Conservation (phyloP, 2,329 filamentous ascomycete genomes). For the Calonectria ilicicola region DNA sequence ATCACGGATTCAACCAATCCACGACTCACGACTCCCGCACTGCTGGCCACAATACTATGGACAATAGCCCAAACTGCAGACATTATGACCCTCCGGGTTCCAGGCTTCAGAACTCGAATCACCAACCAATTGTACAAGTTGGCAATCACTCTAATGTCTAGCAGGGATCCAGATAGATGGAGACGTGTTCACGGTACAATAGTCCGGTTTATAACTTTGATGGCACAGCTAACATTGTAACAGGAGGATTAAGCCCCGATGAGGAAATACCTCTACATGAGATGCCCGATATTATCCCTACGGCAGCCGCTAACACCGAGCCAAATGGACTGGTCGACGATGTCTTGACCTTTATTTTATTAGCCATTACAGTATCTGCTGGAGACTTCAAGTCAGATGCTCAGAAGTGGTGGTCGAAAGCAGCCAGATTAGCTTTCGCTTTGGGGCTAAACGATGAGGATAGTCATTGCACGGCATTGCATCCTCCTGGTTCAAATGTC, state of each 20-base stretch:
- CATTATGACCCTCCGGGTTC: slow-evolving; percentile 53
- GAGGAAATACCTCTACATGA: not conserved
- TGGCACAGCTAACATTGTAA: not conserved
- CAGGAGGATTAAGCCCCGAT: not conserved
- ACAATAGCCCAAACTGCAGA: slow-evolving; percentile 61
- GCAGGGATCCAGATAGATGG: not conserved
- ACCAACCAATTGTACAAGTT: slow-evolving; percentile 53
- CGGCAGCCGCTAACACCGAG: not conserved
- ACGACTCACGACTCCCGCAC: slow-evolving; percentile 55
- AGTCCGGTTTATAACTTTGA: not conserved
- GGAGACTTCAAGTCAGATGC: slow-evolving; percentile 62
- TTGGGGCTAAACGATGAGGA: slow-evolving; percentile 49
- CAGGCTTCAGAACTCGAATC: slow-evolving; percentile 55
- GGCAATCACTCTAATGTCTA: slow-evolving; percentile 37
- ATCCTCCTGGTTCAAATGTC: not conserved
- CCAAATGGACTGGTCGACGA: slow-evolving; percentile 51
- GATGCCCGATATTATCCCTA: not conserved
- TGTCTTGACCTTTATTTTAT: slow-evolving; percentile 58
- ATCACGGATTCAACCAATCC: slow-evolving; percentile 55
- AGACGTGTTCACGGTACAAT: not conserved
- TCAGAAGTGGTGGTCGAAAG: slow-evolving; percentile 61
- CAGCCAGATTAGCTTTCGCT: slow-evolving; percentile 51
- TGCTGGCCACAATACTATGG: slow-evolving; percentile 62
- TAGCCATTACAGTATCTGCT: slow-evolving; percentile 59
- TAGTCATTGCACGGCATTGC: not conserved